Percentiles rank a stretch among this genome's conserved stretches.
Conservation (phyloP, 2,329 filamentous ascomycete species). For the Allantophomopsis lycopodina region DNA sequence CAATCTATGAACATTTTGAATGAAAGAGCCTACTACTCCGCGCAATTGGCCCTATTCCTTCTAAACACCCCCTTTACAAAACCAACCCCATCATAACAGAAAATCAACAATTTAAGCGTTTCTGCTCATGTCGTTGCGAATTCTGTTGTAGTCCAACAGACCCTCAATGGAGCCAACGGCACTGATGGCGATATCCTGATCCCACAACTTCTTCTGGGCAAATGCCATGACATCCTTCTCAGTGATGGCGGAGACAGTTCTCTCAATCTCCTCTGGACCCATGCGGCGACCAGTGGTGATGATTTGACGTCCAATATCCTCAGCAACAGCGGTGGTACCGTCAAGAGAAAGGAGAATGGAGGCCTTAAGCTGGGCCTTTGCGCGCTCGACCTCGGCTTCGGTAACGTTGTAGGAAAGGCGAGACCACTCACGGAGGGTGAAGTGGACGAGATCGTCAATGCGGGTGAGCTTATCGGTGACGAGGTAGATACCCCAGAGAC, state of each 20-base stretch:
- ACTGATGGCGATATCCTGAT: slow-evolving; percentile 88
- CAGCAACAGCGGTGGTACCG: slow-evolving; percentile 90
- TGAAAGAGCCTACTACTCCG: slow-evolving; percentile 1
- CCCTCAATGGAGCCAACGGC: slow-evolving; percentile 91
- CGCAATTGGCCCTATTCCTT: slow-evolving; percentile 1
- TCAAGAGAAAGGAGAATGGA: slow-evolving; percentile 95
- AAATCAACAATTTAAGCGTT: slow-evolving; percentile 29
- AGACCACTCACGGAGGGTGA: slow-evolving; percentile 96
- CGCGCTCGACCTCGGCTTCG: slow-evolving; percentile 87
- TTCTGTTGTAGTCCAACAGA: slow-evolving; percentile 62
- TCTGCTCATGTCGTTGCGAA: slow-evolving; percentile 78
- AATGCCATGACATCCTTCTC: slow-evolving; percentile 97
- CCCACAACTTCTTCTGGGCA: slow-evolving; percentile 90
- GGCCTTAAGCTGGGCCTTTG: slow-evolving; percentile 98
- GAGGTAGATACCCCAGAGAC: slow-evolving; percentile 99
- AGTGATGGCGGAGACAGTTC: slow-evolving; percentile 74
- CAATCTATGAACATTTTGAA: slow-evolving; percentile 13
- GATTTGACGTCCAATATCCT: slow-evolving; percentile 98
- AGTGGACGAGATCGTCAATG: slow-evolving; percentile 94
- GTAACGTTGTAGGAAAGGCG: slow-evolving; percentile 81
- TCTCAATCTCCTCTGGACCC: slow-evolving; percentile 88
- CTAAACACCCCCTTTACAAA: not conserved
- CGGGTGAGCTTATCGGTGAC: slow-evolving; percentile 78
- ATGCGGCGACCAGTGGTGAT: slow-evolving; percentile 91
- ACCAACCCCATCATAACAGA: slow-evolving; percentile 3